Percentiles rank a stretch among this genome's conserved stretches.
These are phyloP conservation scores for Melampsora larici-populina DNA, from an alignment of 1,284 basidiomycete species.

Conservation along the genomic window DNA sequence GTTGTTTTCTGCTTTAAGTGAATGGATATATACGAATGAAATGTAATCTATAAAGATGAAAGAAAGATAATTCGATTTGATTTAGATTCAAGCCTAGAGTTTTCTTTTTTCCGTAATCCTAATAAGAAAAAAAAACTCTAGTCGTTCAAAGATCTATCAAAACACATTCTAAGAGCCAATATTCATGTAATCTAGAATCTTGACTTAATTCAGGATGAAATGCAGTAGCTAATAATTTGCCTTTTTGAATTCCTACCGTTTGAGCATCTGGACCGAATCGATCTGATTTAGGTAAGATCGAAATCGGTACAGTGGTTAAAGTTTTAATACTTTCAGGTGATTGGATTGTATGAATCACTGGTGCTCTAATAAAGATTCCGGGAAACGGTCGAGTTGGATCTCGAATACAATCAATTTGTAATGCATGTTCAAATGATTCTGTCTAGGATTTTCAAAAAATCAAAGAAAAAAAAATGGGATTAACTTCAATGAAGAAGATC, in stretches of 20 bases:
- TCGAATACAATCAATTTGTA: constrained; percentile 66
- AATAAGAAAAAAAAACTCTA: no score
- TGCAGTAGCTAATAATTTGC: constrained; percentile 76
- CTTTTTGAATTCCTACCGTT: constrained; percentile 83
- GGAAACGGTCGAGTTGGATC: constrained; percentile 67
- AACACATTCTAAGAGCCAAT: constrained; percentile 32
- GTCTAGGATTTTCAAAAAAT: constrained; percentile 58
- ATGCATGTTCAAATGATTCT: constrained; percentile 80
- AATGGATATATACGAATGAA: no score
- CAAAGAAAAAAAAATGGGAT: constrained; percentile 21
- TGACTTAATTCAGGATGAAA: constrained; percentile 92
- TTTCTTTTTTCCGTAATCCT: no score
- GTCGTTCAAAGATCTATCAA: neutral
- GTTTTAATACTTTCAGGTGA: constrained; percentile 13
- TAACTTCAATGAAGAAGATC: neutral
- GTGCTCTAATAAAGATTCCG: constrained; percentile 92
- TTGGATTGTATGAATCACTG: constrained; percentile 58
- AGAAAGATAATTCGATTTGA: no score
- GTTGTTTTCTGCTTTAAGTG: no score
- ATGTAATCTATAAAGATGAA: no score
- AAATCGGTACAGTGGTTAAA: constrained; percentile 55
- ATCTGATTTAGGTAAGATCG: constrained; percentile 53
- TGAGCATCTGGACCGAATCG: constrained; percentile 60
- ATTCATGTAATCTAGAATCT: constrained; percentile 84
- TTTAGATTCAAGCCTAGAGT: no score